Evolutionary conservation across 108 stramenopile species (phyloP), one percentile per base, ranked within the genome.

Genomic region (Skeletonema menzelii): DNA sequence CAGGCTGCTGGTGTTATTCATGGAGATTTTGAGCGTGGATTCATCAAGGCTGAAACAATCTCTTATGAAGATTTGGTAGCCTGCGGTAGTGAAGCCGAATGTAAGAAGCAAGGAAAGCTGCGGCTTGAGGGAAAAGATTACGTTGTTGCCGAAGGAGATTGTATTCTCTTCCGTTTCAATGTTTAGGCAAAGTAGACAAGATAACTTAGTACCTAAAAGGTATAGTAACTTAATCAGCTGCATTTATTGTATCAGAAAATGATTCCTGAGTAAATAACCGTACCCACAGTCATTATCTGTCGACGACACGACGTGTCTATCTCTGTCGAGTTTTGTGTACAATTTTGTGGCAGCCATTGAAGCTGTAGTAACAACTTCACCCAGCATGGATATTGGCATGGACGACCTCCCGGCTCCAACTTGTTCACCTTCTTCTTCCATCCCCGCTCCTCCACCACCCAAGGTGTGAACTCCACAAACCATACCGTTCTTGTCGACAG

Each of bases 81-180:
- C 0, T 88, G 84, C 32, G 98, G 98, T 4, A 92, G 92, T 65
- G 98, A 99, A 73, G 86, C 86, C 64, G 95, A 83, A 59, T 95
- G 89, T 1, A 98, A 97, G 84, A 87, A 87, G 11, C 85, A 90
- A 64, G 98, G 99, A 0, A 62, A 92, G 31, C 56, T 99, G 60
- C 78, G 99, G 46, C 87, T 89, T 70, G 99, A 99, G 84, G 99
- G 99, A 15, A 97, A 97, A 82, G 99, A 99, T 3, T 99, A 99
- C 82, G 79, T 97, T 42, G 97, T 99, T 11, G 91, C 97, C 79
- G 97, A 99, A 58, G 98, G 98, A 27, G 99, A 99, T 77, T 94
- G 98, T 2, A 97, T 99, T 62, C 82, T 98, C 27, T 99, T 99
- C 84, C 87, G 97, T 19, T 98, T 98, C 84, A 99, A 99, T 78